Percentiles rank a stretch among this genome's conserved stretches.
Conservation (phyloP, 495 filamentous ascomycete species). For the Podospora australis region DNA sequence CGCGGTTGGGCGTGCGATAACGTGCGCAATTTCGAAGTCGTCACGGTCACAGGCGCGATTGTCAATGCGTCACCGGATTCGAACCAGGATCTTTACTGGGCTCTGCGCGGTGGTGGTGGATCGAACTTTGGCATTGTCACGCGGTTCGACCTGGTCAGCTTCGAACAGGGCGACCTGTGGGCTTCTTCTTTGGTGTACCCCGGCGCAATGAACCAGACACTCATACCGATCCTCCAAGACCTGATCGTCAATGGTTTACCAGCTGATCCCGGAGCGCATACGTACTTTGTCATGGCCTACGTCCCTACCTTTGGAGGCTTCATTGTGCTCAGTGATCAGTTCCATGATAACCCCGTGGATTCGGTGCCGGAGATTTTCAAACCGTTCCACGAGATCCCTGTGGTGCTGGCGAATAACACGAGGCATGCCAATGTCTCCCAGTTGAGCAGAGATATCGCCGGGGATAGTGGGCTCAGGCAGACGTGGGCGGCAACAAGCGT, state of each 20-base stretch:
- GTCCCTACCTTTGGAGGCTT: constrained; percentile 9
- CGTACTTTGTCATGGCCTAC: constrained; percentile 16
- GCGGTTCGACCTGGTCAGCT: constrained; percentile 22
- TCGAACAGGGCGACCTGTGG: constrained; percentile 25
- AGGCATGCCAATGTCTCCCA: constrained; percentile 12
- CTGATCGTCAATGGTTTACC: constrained; percentile 18
- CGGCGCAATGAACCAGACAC: constrained; percentile 12
- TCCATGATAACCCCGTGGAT: constrained; percentile 8
- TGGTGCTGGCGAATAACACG: neutral
- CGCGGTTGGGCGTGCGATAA: constrained; percentile 36
- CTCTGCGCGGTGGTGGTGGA: constrained; percentile 52
- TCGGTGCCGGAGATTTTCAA: constrained; percentile 13
- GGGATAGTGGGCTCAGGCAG: constrained; percentile 9
- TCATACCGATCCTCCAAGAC: constrained; percentile 19
- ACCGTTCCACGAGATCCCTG: constrained; percentile 2
- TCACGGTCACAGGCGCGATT: constrained; percentile 41
- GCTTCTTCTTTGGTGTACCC: constrained; percentile 13
- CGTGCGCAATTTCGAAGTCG: constrained; percentile 44
- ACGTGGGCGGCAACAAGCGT: constrained; percentile 17
- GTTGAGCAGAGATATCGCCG: constrained; percentile 9
- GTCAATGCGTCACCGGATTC: constrained; percentile 34
- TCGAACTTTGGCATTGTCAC: constrained; percentile 55
- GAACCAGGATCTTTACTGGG: constrained; percentile 49
- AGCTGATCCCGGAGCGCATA: constrained; percentile 15
- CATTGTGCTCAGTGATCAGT: constrained; percentile 15